Percentiles rank a stretch among this genome's conserved stretches.
Evolutionary conservation across 495 filamentous ascomycete species (phyloP).

Genomic region (Cercophora newfieldiana): DNA sequence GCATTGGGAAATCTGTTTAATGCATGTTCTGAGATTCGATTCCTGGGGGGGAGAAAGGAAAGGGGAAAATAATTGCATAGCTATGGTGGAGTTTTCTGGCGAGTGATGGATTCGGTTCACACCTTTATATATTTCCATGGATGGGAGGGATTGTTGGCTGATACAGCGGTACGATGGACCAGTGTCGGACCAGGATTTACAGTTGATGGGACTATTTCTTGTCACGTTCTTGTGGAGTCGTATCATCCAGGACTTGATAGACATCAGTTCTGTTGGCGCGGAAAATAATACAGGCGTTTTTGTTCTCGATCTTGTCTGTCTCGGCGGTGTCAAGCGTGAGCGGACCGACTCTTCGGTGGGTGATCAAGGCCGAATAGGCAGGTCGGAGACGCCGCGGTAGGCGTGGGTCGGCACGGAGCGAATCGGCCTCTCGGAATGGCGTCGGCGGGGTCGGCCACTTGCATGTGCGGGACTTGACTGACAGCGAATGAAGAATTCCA

Average conservation of each 20-base stretch:
- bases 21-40: conserved; percentile 10
- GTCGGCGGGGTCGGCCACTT: background rate
- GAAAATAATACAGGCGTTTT: conserved; percentile 1
- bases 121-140: background rate
- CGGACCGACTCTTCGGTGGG: background rate
- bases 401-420: background rate
- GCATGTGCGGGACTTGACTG: background rate
- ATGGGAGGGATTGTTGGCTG: background rate
- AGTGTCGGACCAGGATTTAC: background rate
- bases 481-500: background rate
- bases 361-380: background rate
- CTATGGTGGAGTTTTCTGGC: conserved; percentile 1
- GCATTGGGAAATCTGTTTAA: conserved; percentile 6
- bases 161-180: background rate
- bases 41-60: background rate
- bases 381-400: background rate
- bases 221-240: background rate
- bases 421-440: background rate
- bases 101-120: conserved; percentile 5
- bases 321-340: too few species aligned
- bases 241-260: background rate
- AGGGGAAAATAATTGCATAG: conserved; percentile 14
- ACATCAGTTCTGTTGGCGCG: background rate
- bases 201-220: background rate
- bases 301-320: background rate